These are phyloP conservation scores for Agaricus subrufescens DNA, from an alignment of 768 basidiomycete species.

Conservation along the genomic window DNA sequence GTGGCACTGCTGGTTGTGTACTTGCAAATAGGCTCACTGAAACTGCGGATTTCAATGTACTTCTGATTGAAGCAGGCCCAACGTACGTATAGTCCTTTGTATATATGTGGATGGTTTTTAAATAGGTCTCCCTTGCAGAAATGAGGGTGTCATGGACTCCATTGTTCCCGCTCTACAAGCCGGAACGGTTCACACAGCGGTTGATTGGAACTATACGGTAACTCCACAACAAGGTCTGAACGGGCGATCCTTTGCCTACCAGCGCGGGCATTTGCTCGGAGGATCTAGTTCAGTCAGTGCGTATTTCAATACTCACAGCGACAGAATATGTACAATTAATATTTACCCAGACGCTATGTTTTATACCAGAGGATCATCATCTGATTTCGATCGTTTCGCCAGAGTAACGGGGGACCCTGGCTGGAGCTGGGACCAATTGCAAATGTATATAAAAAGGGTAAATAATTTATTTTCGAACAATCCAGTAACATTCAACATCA, in stretches of 20 bases:
- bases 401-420: slow-evolving; percentile 22
- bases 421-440: slow-evolving; percentile 30
- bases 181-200: background rate
- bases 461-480: background rate
- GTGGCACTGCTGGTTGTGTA: slow-evolving; percentile 25
- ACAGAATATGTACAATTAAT: slow-evolving; percentile 11
- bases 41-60: slow-evolving; percentile 10
- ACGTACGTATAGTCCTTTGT: slow-evolving; percentile 3
- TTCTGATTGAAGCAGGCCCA: slow-evolving; percentile 12
- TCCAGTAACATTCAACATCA: slow-evolving; percentile 26
- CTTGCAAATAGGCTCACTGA: slow-evolving; percentile 24
- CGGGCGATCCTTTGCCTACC: slow-evolving; percentile 19
- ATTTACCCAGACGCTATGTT: slow-evolving; percentile 16
- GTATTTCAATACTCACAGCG: background rate
- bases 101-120: background rate
- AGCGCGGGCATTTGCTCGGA: slow-evolving; percentile 27
- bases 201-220: slow-evolving; percentile 29
- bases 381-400: slow-evolving; percentile 20
- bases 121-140: slow-evolving; percentile 7
- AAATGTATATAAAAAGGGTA: slow-evolving; percentile 22
- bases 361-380: slow-evolving; percentile 15
- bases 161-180: slow-evolving; percentile 14
- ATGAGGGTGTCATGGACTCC: slow-evolving; percentile 15
- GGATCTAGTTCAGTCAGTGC: slow-evolving; percentile 27
- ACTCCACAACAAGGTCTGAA: slow-evolving; percentile 22